Conservation (phyloP, 179 eudicot genomes). For the Gypsophila paniculata region DNA sequence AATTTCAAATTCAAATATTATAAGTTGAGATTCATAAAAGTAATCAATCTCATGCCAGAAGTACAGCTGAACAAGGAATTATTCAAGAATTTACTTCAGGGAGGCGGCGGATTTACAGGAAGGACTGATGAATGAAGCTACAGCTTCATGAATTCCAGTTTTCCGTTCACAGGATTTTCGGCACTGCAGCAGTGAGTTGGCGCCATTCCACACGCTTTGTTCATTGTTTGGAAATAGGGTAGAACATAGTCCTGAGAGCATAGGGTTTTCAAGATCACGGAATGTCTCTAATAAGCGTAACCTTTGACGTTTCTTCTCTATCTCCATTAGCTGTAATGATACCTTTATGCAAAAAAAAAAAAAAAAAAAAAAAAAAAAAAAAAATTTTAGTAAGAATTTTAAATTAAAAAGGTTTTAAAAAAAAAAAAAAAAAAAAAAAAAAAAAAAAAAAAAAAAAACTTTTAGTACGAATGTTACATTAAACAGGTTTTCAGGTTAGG, state of each 20-base stretch:
- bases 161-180: conserved; percentile 24
- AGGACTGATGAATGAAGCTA: conserved; percentile 48
- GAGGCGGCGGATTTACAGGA: conserved; percentile 24
- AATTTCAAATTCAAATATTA: not conserved
- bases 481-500: not conserved
- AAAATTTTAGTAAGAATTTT: no score
- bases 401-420: no score
- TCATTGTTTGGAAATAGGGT: conserved; percentile 51
- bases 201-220: conserved; percentile 63
- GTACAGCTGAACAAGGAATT: not conserved
- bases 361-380: no score
- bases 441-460: no score
- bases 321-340: conserved; percentile 41
- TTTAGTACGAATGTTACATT: no score
- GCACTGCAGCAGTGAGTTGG: conserved; percentile 52
- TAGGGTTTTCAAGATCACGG: conserved; percentile 59
- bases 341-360: conserved; percentile 11
- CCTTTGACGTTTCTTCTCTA: conserved; percentile 50
- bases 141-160: conserved; percentile 52
- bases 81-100: conserved; percentile 19
- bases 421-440: no score
- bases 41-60: not conserved
- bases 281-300: conserved; percentile 60
- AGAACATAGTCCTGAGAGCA: conserved; percentile 51
- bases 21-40: not conserved